Evolutionary conservation across 2,329 filamentous ascomycete species (phyloP).

Genomic region (Curvularia hawaiiensis): DNA sequence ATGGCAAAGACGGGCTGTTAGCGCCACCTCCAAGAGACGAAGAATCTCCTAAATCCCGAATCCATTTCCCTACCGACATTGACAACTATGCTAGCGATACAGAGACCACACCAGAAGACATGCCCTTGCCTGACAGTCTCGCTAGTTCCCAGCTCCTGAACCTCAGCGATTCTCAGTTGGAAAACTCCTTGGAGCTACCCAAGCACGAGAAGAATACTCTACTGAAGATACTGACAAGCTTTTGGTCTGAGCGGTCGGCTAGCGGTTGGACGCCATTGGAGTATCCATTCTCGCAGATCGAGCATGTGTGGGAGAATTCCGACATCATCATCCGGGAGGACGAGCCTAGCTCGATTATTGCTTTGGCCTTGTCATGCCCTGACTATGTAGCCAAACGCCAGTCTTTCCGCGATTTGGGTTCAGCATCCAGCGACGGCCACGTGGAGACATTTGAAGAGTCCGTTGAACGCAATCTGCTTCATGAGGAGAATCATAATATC

Average conservation of each 20-base stretch:
- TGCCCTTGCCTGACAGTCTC: conserved; percentile 65
- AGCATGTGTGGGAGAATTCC: conserved; percentile 96
- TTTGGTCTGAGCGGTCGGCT: conserved; percentile 97
- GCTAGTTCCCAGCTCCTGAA: conserved; percentile 59
- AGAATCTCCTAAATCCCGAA: conserved; percentile 32
- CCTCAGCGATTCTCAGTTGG: conserved; percentile 60
- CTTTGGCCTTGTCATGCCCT: conserved; percentile 84
- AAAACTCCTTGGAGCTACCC: conserved; percentile 74
- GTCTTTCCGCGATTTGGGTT: conserved; percentile 59
- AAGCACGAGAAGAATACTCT: conserved; percentile 93
- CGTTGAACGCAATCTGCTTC: conserved; percentile 83
- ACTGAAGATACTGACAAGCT: conserved; percentile 94
- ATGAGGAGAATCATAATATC: conserved; percentile 86
- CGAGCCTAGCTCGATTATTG: conserved; percentile 94
- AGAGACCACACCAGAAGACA: conserved; percentile 73
- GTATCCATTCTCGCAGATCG: conserved; percentile 79
- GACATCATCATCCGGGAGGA: conserved; percentile 98
- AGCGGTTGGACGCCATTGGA: conserved; percentile 93
- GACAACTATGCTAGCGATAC: conserved; percentile 66
- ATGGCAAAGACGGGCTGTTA: conserved; percentile 19
- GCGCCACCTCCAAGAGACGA: conserved; percentile 29
- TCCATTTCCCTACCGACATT: conserved; percentile 57
- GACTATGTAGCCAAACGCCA: conserved; percentile 85
- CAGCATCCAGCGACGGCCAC: conserved; percentile 11
- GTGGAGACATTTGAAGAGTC: conserved; percentile 63